phyloP scores from a whole-genome alignment of 2,329 filamentous ascomycete genomes.

The Aspergillus sp. region DNA sequence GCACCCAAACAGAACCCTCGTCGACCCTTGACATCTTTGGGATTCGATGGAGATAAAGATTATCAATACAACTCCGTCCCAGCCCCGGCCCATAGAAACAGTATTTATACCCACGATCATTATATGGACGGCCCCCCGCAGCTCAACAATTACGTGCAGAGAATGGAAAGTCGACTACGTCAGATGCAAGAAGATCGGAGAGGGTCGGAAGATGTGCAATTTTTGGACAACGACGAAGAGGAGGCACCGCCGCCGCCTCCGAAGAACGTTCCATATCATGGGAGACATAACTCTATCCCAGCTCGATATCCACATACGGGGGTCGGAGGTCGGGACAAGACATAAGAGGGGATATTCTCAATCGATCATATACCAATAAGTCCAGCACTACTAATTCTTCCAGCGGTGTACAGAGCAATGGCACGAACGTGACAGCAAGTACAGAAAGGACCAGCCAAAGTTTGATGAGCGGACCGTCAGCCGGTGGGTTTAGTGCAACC shows the following conservation, averaged over 20 bases:
- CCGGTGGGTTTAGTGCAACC: constrained; percentile 85
- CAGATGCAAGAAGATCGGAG: constrained; percentile 57
- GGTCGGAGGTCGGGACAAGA: constrained; percentile 62
- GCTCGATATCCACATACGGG: constrained; percentile 31
- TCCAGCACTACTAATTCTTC: constrained; percentile 79
- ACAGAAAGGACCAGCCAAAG: constrained; percentile 77
- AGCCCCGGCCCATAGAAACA: constrained; percentile 49
- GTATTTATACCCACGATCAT: constrained; percentile 29
- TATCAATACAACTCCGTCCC: constrained; percentile 54
- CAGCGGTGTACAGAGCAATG: constrained; percentile 63
- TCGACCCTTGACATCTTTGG: constrained; percentile 70
- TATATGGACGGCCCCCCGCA: constrained; percentile 59
- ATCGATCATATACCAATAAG: constrained; percentile 81
- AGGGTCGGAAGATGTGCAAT: constrained; percentile 47
- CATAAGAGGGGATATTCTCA: constrained; percentile 63
- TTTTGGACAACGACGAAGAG: constrained; percentile 42
- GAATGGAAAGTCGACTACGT: constrained; percentile 81
- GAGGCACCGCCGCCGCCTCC: constrained; percentile 60
- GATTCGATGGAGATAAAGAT: constrained; percentile 53
- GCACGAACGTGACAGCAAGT: constrained; percentile 61
- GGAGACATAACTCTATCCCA: constrained; percentile 39
- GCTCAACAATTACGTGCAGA: constrained; percentile 79
- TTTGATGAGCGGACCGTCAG: constrained; percentile 90
- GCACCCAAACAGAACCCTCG: constrained; percentile 30
- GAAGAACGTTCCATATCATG: constrained; percentile 43